Evolutionary conservation across 768 basidiomycete species (phyloP), one percentile per base, ranked within the genome.

Genomic region (Pseudohyphozyma bogoriensis): DNA sequence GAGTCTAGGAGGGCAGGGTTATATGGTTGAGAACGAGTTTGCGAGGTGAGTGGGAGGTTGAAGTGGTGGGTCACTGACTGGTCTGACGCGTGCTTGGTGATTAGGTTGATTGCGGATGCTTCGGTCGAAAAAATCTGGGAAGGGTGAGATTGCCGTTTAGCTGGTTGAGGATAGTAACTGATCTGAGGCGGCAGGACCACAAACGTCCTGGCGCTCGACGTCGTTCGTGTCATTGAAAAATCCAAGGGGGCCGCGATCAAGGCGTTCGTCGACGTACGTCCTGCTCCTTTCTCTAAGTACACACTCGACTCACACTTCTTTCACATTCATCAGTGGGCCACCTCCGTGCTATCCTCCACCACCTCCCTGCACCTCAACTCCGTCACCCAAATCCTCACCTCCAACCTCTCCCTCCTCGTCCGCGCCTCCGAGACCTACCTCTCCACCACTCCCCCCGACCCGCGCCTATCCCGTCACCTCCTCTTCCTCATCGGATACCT

Each of bases 41-140:
- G 84, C 82, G 12, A 76, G 81, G 76, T 77, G 36, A 39, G 63
- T 59, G 74, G 62, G 15, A 29, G 4, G 44, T 42, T 28, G 29
- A 12, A 29, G 13, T 37, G 7, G 44, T 28, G 50, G 22, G 15
- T 40, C 10, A 28, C 37, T 20, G 9, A 1, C 32, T 13, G 2
- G 18, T 16, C 47, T 60, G 40, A 26, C 33, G 26, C 26, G n/a
- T n/a, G n/a, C n/a, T 4, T 24, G 26, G 12, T 55, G 32, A 31
- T 3, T 56, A 79, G 80, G 39, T 67, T 80, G 18, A 84, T 89
- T 32, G 75, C 83, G 6, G 86, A 88, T 74, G 77, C 77, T 3
- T 70, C 85, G 11, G 87, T 87, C 16, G 87, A 88, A 74, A 85
- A 83, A 67, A 86, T 89, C 44, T 88, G 86, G 86, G 87, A 88